Evolutionary conservation across 2,329 filamentous ascomycete genomes (phyloP).

Genomic region (Paraphoma chrysanthemicola): DNA sequence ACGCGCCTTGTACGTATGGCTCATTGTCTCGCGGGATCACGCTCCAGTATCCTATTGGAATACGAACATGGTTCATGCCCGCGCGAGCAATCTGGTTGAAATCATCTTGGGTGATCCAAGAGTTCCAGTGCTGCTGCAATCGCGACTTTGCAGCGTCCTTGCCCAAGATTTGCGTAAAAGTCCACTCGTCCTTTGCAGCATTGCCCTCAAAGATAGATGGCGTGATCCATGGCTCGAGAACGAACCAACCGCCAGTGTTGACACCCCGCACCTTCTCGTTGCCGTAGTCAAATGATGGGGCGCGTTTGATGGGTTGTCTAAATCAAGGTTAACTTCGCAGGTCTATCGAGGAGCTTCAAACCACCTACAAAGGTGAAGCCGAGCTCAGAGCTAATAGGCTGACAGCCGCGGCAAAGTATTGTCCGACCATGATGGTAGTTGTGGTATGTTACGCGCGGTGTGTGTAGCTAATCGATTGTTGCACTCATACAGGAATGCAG

Average conservation of each 20-base stretch:
- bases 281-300: conserved; percentile 60
- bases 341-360: neutral
- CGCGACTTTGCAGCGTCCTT: conserved; percentile 55
- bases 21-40: conserved; percentile 60
- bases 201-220: conserved; percentile 65
- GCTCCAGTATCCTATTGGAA: conserved; percentile 73
- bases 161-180: conserved; percentile 58
- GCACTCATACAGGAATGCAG: conserved; percentile 15
- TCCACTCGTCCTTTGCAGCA: conserved; percentile 65
- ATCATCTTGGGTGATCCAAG: conserved; percentile 63
- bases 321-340: neutral
- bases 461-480: conserved; percentile 8
- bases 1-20: conserved; percentile 68
- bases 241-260: conserved; percentile 71
- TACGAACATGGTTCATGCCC: conserved; percentile 69
- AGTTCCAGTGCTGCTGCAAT: conserved; percentile 65
- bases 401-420: conserved; percentile 33
- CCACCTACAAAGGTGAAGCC: conserved; percentile 40
- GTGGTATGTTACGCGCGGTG: conserved; percentile 7
- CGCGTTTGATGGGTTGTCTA: conserved; percentile 34
- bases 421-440: conserved; percentile 34
- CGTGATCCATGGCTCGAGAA: conserved; percentile 70
- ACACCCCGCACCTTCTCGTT: conserved; percentile 66
- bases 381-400: conserved; percentile 39
- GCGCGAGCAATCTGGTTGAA: conserved; percentile 62